These are phyloP conservation scores for Trichophaea hybrida DNA, from an alignment of 2,329 filamentous ascomycete genomes.

Conservation along the genomic window DNA sequence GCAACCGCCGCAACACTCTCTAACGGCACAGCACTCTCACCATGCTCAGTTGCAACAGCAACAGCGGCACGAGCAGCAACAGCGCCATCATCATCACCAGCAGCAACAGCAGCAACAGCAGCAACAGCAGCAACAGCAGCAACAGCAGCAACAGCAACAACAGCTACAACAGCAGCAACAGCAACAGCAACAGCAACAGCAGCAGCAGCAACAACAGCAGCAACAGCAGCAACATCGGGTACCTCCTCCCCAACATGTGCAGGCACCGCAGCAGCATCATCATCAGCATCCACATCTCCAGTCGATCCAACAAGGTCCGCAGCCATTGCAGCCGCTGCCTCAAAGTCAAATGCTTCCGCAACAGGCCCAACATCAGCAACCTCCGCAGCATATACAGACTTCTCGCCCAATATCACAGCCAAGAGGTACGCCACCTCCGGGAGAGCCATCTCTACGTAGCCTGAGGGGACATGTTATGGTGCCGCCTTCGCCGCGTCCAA, in stretches of 20 bases:
- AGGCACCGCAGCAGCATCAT: neutral
- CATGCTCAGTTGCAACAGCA: slow-evolving; percentile 12
- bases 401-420: neutral
- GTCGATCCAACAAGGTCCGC: neutral
- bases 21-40: slow-evolving; percentile 12
- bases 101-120: slow-evolving; percentile 12
- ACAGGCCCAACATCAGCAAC: slow-evolving; percentile 9
- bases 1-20: slow-evolving; percentile 12
- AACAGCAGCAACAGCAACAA: slow-evolving; percentile 2
- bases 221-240: neutral
- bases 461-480: neutral
- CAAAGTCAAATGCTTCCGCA: slow-evolving; percentile 9
- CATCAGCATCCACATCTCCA: neutral
- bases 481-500: neutral
- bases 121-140: slow-evolving; percentile 17
- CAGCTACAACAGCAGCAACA: neutral
- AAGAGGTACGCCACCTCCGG: slow-evolving; percentile 1
- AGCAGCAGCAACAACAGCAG: neutral
- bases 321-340: neutral
- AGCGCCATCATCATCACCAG: slow-evolving; percentile 8
- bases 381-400: slow-evolving; percentile 2
- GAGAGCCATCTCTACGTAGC: neutral
- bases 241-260: neutral
- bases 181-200: neutral
- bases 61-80: slow-evolving; percentile 5